These are phyloP conservation scores for Vanrija sp. DNA, from an alignment of 1,284 basidiomycete species.

Conservation along the genomic window DNA sequence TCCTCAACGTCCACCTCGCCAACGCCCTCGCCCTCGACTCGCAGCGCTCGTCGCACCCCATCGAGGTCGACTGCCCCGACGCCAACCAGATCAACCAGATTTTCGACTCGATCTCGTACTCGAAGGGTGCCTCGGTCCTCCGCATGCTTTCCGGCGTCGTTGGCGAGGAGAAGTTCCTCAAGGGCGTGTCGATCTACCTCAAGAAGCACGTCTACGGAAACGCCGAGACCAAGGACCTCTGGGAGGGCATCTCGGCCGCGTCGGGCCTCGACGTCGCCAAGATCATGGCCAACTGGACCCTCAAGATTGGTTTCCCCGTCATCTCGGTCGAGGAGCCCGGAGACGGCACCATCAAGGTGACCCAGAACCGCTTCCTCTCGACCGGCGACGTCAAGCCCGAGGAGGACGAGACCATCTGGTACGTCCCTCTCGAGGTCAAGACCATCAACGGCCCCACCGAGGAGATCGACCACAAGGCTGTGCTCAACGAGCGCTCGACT, in stretches of 20 bases:
- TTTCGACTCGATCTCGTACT: slow-evolving; percentile 79
- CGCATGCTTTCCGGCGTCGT: slow-evolving; percentile 88
- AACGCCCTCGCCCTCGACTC: slow-evolving; percentile 76
- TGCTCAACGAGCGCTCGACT: slow-evolving; percentile 69
- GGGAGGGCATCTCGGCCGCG: slow-evolving; percentile 78
- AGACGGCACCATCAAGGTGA: slow-evolving; percentile 63
- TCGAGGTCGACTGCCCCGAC: slow-evolving; percentile 88
- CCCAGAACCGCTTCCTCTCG: slow-evolving; percentile 90
- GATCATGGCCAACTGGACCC: slow-evolving; percentile 91
- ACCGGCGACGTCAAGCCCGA: slow-evolving; percentile 71
- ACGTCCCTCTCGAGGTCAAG: slow-evolving; percentile 71
- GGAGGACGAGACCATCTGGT: slow-evolving; percentile 89
- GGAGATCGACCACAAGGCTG: slow-evolving; percentile 59
- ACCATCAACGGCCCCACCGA: slow-evolving; percentile 54
- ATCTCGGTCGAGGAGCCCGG: slow-evolving; percentile 75
- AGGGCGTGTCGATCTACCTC: slow-evolving; percentile 85
- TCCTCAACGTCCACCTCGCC: slow-evolving; percentile 55
- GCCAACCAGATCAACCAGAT: slow-evolving; percentile 84
- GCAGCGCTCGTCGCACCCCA: slow-evolving; percentile 88
- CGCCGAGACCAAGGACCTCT: slow-evolving; percentile 81
- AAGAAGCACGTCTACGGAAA: slow-evolving; percentile 82
- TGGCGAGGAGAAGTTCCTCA: slow-evolving; percentile 81
- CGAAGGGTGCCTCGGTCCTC: slow-evolving; percentile 80
- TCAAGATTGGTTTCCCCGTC: slow-evolving; percentile 84
- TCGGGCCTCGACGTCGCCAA: slow-evolving; percentile 71